phyloP scores from a whole-genome alignment of 306 rosid genomes.

The Glycine soja region DNA sequence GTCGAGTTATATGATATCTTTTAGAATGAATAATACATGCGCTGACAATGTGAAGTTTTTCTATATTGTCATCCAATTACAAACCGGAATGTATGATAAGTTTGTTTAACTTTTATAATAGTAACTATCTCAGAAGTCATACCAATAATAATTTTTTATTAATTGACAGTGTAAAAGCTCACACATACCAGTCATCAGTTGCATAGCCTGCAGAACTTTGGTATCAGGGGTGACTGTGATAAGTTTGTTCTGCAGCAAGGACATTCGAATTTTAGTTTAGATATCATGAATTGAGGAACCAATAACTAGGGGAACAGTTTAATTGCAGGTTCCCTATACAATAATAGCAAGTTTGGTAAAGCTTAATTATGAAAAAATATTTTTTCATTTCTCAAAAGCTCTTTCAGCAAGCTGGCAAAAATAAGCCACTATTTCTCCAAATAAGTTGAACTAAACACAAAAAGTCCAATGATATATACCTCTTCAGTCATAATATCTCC shows the following conservation, averaged over 20 bases:
- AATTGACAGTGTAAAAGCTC: background rate
- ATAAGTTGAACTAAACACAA: background rate
- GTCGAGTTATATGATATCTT: slow-evolving; percentile 12
- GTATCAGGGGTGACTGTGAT: slow-evolving; percentile 92
- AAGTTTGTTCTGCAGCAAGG: slow-evolving; percentile 83
- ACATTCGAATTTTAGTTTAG: slow-evolving; percentile 37
- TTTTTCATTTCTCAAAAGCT: background rate
- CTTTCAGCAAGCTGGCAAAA: background rate
- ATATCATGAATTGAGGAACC: slow-evolving; percentile 19
- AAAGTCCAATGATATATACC: slow-evolving; percentile 56
- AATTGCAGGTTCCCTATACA: slow-evolving; percentile 3
- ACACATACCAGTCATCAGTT: slow-evolving; percentile 91
- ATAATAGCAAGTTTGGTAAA: background rate
- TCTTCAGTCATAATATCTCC: slow-evolving; percentile 99
- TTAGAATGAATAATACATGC: background rate
- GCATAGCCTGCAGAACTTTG: slow-evolving; percentile 90
- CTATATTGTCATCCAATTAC: background rate
- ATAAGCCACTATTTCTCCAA: background rate
- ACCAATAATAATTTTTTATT: background rate
- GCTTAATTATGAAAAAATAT: background rate
- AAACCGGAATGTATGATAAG: background rate
- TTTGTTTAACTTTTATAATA: background rate
- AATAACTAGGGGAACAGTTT: slow-evolving; percentile 8
- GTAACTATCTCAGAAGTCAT: background rate
- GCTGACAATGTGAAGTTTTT: background rate